Evolutionary conservation across 305 asterid genomes (phyloP).

Genomic region (Ajuga reptans): DNA sequence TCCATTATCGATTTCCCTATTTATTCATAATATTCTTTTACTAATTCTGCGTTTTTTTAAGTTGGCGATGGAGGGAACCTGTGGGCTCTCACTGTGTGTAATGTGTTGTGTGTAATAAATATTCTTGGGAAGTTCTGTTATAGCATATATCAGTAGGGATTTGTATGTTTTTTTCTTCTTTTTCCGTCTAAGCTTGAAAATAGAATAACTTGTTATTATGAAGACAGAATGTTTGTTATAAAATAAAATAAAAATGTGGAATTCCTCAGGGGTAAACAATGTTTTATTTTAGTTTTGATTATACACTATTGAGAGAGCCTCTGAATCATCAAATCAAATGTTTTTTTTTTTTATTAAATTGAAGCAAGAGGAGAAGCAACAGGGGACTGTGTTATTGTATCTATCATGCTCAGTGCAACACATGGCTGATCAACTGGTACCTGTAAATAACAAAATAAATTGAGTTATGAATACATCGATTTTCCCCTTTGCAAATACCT

Average conservation of each 20-base stretch:
- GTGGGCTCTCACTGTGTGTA: no score
- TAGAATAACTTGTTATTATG: no score
- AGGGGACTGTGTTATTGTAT: constrained; percentile 43
- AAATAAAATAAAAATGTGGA: no score
- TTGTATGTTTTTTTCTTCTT: neutral
- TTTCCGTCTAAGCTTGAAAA: neutral
- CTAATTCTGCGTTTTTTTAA: neutral
- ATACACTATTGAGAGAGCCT: no score
- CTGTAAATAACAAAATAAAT: constrained; percentile 25
- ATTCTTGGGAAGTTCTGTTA: no score
- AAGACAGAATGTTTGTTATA: no score
- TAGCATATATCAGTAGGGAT: no score
- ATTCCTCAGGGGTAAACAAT: no score
- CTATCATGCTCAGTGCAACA: constrained; percentile 45
- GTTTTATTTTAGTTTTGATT: no score
- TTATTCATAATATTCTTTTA: neutral
- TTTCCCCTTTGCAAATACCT: no score
- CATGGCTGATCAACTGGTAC: constrained; percentile 76
- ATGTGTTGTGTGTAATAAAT: no score
- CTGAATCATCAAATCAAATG: no score
- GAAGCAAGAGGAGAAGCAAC: constrained; percentile 4
- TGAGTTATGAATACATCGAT: neutral
- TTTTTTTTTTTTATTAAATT: neutral
- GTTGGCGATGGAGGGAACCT: neutral
- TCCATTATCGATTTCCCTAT: constrained; percentile 4